These are phyloP conservation scores for Moniliophthora roreri DNA, from an alignment of 1,284 basidiomycete species.

Conservation along the genomic window DNA sequence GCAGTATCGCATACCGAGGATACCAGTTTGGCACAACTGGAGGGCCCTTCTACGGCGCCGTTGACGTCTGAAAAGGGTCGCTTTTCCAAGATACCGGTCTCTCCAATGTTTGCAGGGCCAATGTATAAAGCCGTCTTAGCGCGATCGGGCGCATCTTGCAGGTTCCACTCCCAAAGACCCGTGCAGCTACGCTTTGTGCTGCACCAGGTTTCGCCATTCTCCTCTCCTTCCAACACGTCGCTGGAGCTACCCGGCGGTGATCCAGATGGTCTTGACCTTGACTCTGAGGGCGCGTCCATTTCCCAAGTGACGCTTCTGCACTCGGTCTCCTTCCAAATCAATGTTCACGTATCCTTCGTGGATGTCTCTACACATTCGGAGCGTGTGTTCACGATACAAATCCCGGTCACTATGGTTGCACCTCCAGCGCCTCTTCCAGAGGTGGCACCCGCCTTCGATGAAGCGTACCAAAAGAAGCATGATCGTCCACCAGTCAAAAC, in stretches of 20 bases:
- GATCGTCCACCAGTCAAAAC: conserved; percentile 74
- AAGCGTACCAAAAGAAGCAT: conserved; percentile 81
- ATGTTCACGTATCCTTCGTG: conserved; percentile 69
- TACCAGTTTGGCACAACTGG: conserved; percentile 18
- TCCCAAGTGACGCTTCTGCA: conserved; percentile 76
- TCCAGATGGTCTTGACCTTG: conserved; percentile 46
- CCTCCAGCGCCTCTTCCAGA: conserved; percentile 74
- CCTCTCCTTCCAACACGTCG: conserved; percentile 49
- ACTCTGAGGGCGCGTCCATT: conserved; percentile 68
- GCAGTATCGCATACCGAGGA: conserved; percentile 28
- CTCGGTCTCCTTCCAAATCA: conserved; percentile 64
- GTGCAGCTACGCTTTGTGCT: conserved; percentile 72
- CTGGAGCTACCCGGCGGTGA: conserved; percentile 41
- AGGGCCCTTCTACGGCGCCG: conserved; percentile 27
- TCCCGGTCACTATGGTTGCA: conserved; percentile 70
- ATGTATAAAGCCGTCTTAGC: conserved; percentile 56
- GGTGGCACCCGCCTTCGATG: conserved; percentile 65
- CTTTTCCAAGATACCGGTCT: conserved; percentile 40
- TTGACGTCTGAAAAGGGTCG: conserved; percentile 27
- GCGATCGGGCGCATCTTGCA: conserved; percentile 76
- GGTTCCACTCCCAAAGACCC: conserved; percentile 68
- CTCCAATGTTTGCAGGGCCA: conserved; percentile 36
- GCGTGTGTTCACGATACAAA: conserved; percentile 54
- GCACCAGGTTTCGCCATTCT: conserved; percentile 54
- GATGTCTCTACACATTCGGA: conserved; percentile 66